A percentile compares a stretch with the other conserved stretches of the same genome.
phyloP scores from a whole-genome alignment of 2,329 filamentous ascomycete genomes.

The Aspergillus hiratsukae region DNA sequence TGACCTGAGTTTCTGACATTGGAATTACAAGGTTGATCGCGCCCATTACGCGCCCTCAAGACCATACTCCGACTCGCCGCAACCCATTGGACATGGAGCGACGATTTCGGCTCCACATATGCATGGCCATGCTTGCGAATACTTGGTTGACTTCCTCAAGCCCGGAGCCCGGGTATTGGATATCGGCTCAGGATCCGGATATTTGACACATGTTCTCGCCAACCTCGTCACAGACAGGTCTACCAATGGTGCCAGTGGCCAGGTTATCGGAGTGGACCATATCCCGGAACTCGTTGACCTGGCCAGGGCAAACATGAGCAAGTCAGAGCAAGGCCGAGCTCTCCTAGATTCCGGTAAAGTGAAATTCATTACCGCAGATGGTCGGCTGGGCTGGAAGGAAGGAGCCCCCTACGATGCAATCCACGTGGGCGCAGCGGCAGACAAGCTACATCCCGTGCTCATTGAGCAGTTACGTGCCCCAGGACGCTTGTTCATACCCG shows the following conservation, averaged over 20 bases:
- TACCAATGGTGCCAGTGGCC: conserved; percentile 32
- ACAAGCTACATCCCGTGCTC: conserved; percentile 65
- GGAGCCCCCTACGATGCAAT: conserved; percentile 77
- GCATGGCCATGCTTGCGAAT: conserved; percentile 63
- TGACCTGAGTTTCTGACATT: conserved; percentile 6
- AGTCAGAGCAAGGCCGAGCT: conserved; percentile 53
- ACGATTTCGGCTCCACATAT: conserved; percentile 72
- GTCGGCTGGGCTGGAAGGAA: conserved; percentile 60
- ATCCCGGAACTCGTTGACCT: conserved; percentile 61
- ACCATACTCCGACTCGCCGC: conserved; percentile 71
- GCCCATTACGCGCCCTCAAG: conserved; percentile 69
- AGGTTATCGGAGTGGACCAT: conserved; percentile 71
- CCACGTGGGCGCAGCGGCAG: conserved; percentile 86
- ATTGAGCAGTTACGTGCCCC: conserved; percentile 74
- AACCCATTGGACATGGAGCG: conserved; percentile 62
- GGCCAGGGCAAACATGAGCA: conserved; percentile 62
- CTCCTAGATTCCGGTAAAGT: conserved; percentile 64
- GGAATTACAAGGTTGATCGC: conserved; percentile 66
- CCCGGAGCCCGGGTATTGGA: conserved; percentile 61
- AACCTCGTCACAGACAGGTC: conserved; percentile 56
- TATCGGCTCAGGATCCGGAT: conserved; percentile 72
- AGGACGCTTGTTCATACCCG: conserved; percentile 67
- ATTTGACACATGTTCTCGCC: conserved; percentile 82
- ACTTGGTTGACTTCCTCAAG: conserved; percentile 54
- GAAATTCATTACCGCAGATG: conserved; percentile 71